Percentiles rank a stretch among this genome's conserved stretches.
These are phyloP conservation scores for Nymphaea thermarum DNA, from an alignment of 164 flowering plant genomes.

Conservation along the genomic window DNA sequence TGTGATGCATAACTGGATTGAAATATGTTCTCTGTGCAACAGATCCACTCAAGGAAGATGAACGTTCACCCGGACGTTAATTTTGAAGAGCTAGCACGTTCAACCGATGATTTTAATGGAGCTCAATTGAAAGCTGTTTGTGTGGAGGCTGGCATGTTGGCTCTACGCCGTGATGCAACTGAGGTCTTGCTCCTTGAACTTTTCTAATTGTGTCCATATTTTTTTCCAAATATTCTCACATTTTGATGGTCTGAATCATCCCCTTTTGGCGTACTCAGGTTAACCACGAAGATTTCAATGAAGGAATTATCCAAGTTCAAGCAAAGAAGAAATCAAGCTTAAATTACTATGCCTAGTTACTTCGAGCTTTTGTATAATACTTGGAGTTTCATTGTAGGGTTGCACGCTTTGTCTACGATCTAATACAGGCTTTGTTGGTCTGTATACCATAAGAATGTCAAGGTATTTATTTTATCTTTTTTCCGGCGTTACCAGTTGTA, in stretches of 20 bases:
- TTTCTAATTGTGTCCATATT: background rate
- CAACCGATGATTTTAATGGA: constrained; percentile 96
- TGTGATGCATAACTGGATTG: background rate
- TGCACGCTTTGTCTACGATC: background rate
- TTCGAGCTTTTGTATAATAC: background rate
- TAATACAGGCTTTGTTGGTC: background rate
- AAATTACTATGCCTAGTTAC: constrained; percentile 1
- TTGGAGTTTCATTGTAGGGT: background rate
- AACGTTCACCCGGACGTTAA: constrained; percentile 90
- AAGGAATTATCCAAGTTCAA: constrained; percentile 2
- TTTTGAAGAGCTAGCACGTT: constrained; percentile 95
- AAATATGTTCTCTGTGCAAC: constrained; percentile 1
- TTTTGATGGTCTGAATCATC: background rate
- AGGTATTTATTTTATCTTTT: background rate
- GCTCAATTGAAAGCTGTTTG: constrained; percentile 98
- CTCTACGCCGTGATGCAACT: constrained; percentile 92
- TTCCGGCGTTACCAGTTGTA: background rate
- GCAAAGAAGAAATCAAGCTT: constrained; percentile 4
- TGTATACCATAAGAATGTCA: background rate
- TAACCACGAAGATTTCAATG: constrained; percentile 4
- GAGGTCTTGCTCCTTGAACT: constrained; percentile 42
- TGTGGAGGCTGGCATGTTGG: constrained; percentile 99
- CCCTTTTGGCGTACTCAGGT: background rate
- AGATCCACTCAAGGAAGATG: constrained; percentile 99
- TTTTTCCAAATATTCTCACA: background rate